Evolutionary conservation across 1,139 yeast genomes (phyloP).

Genomic region (Yamadazyma sp.): DNA sequence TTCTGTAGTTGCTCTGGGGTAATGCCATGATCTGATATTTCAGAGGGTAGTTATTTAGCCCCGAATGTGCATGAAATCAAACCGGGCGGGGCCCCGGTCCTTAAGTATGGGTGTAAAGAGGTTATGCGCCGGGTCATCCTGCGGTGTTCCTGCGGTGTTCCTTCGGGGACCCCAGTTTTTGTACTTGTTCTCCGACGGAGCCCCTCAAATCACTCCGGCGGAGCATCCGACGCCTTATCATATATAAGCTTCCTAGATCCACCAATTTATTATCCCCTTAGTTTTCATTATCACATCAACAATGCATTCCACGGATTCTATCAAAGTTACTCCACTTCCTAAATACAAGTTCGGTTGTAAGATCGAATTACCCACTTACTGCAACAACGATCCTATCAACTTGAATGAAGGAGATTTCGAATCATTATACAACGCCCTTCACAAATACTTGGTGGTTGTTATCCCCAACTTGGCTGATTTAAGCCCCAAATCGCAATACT

Average conservation of each 20-base stretch:
- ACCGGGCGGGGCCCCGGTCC: conserved; percentile 5
- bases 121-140: neutral
- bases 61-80: neutral
- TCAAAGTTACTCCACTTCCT: conserved; percentile 48
- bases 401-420: conserved; percentile 66
- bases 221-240: neutral
- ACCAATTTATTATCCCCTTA: neutral
- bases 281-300: too few relatives aligned
- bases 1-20: too few relatives aligned
- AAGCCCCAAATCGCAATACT: conserved; percentile 71
- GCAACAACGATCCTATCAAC: conserved; percentile 70
- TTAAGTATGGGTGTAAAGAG: conserved; percentile 6
- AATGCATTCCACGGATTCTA: conserved; percentile 21
- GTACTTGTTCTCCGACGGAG: conserved; percentile 1
- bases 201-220: neutral
- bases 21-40: too few relatives aligned
- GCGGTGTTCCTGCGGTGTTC: conserved; percentile 5
- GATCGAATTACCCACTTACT: conserved; percentile 61
- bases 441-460: conserved; percentile 66
- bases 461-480: conserved; percentile 68
- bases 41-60: neutral
- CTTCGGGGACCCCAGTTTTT: neutral
- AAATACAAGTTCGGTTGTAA: conserved; percentile 66
- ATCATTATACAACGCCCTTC: conserved; percentile 61
- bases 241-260: conserved; percentile 1